Evolutionary conservation across 495 filamentous ascomycete genomes (phyloP).

Genomic region (Pseudevernia furfuracea): DNA sequence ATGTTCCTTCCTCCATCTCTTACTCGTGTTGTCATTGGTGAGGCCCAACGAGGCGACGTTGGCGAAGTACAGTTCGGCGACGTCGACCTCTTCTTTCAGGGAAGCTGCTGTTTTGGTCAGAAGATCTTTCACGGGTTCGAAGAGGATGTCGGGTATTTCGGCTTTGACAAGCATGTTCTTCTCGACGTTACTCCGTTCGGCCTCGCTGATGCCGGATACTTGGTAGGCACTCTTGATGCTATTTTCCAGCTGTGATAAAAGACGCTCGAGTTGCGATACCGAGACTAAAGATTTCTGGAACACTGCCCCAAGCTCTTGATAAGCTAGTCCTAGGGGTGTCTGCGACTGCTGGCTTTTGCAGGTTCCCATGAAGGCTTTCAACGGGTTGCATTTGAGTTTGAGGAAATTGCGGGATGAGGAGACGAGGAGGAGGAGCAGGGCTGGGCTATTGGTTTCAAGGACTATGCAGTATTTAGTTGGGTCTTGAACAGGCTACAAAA

Average conservation of each 20-base stretch:
- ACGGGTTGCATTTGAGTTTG: slow-evolving; percentile 56
- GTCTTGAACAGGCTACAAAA: slow-evolving; percentile 7
- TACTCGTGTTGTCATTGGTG: slow-evolving; percentile 35
- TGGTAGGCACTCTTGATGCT: slow-evolving; percentile 43
- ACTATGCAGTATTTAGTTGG: slow-evolving; percentile 23
- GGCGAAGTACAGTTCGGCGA: slow-evolving; percentile 41
- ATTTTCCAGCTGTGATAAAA: slow-evolving; percentile 42
- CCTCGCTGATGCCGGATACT: slow-evolving; percentile 39
- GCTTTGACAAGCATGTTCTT: slow-evolving; percentile 42
- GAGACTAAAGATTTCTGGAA: slow-evolving; percentile 39
- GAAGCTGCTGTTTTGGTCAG: slow-evolving; percentile 37
- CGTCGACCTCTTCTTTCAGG: slow-evolving; percentile 40
- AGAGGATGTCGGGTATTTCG: slow-evolving; percentile 39
- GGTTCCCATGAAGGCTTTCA: slow-evolving; percentile 36
- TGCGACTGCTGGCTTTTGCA: slow-evolving; percentile 7
- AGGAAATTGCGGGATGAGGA: slow-evolving; percentile 67
- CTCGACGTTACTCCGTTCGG: slow-evolving; percentile 41
- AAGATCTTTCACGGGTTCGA: slow-evolving; percentile 37
- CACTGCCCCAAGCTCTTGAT: slow-evolving; percentile 22
- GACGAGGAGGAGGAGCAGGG: slow-evolving; percentile 57
- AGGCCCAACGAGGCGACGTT: slow-evolving; percentile 47
- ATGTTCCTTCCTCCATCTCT: slow-evolving; percentile 32
- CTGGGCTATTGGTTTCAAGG: slow-evolving; percentile 42
- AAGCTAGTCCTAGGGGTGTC: slow-evolving; percentile 12
- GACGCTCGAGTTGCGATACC: slow-evolving; percentile 43